Evolutionary conservation across 2,329 filamentous ascomycete genomes (phyloP), one percentile per base, ranked within the genome.

Genomic region (Fusarium piperis): DNA sequence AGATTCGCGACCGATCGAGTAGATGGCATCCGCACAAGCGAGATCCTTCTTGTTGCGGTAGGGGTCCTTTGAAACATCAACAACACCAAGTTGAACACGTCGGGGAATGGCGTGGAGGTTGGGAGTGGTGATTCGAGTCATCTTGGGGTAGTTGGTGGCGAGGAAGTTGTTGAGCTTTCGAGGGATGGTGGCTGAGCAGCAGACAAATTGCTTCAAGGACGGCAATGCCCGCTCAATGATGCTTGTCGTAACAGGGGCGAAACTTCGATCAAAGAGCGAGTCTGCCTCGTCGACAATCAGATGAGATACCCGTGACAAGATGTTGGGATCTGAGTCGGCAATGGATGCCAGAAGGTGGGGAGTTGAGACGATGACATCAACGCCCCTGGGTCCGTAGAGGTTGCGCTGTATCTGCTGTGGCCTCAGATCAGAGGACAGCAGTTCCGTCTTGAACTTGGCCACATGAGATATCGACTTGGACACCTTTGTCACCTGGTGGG

Each of bases 181-280:
- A 2, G 97, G 96, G 68, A 99, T 98, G 6, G 96, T 99, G 58
- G 96, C 96, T 4, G 95, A 98, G 85, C 96, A 99, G 71, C 98
- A 89, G 52, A 99, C 87, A 26, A 99, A 87, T 79, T 97, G 93
- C 78, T 94, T 90, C 52, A 98, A 83, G 1, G 94, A 96, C 0
- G 95, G 94, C 8, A 90, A 88, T 2, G 92, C 89, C 65, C 93
- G 92, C 77, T 97, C 93, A 71, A 99, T 88, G 73, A 99, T 93
- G 62, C 89, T 88, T 12, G 90, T 92, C 0, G 96, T 98, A 26
- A 92, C 91, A 1, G 94, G 91, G 5, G 93, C 89, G 84, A 99
- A 99, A 65, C 94, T 97, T 64, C 94, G 93, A 82, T 99, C 97
- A 74, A 99, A 89, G 11, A 99, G 89, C 5, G 95, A 98, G 82